Evolutionary conservation across 2,329 filamentous ascomycete species (phyloP).

Genomic region (Arthrobotrys musiformis): DNA sequence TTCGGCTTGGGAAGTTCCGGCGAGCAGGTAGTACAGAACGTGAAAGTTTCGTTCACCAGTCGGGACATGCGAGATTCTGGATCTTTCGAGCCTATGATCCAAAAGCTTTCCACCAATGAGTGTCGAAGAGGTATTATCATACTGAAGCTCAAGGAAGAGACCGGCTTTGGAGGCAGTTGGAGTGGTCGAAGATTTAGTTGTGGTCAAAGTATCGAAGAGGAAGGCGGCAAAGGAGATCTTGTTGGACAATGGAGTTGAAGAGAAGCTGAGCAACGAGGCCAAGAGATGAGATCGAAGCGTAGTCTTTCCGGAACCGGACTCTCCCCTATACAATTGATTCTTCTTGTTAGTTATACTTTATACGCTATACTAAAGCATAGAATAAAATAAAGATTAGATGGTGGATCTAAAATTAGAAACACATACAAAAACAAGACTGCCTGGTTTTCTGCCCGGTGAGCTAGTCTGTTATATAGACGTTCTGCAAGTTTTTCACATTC

Average conservation of each 20-base stretch:
- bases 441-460: constrained; percentile 91
- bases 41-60: constrained; percentile 98
- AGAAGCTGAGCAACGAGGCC: constrained; percentile 85
- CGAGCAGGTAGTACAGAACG: constrained; percentile 91
- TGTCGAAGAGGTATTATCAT: constrained; percentile 88
- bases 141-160: constrained; percentile 94
- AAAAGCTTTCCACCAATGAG: constrained; percentile 94
- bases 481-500: constrained; percentile 81
- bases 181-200: constrained; percentile 95
- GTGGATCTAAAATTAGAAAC: constrained; percentile 10
- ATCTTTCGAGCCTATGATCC: constrained; percentile 91
- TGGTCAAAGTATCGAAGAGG: constrained; percentile 94
- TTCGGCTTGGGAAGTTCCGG: constrained; percentile 89
- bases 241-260: constrained; percentile 88
- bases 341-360: constrained; percentile 20
- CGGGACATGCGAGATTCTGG: constrained; percentile 88
- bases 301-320: constrained; percentile 95
- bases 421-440: constrained; percentile 86
- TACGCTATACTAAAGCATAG: not conserved
- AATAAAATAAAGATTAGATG: not conserved
- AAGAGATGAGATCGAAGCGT: constrained; percentile 90
- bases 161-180: constrained; percentile 95
- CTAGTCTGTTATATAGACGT: constrained; percentile 84
- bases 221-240: constrained; percentile 95
- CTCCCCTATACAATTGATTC: constrained; percentile 72